These are phyloP conservation scores for Borealophlyctis nickersoniae DNA, from an alignment of 192 early-diverging fungal genomes.

Conservation along the genomic window DNA sequence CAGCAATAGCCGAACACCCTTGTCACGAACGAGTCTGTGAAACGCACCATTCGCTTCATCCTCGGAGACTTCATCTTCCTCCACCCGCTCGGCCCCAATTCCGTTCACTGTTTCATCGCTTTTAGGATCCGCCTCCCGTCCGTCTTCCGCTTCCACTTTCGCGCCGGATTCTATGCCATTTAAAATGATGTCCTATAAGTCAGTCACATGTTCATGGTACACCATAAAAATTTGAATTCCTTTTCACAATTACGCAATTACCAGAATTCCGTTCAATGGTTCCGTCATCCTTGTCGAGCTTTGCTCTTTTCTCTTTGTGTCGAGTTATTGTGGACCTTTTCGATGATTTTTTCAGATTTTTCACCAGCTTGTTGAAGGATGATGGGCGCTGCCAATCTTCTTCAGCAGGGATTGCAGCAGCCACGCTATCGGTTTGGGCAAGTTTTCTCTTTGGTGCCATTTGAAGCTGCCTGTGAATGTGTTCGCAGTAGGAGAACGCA, in stretches of 20 bases:
- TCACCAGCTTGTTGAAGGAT: conserved; percentile 56
- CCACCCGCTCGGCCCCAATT: background rate
- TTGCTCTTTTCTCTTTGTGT: conserved; percentile 47
- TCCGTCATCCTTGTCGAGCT: conserved; percentile 30
- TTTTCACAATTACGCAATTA: no score
- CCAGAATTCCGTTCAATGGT: background rate
- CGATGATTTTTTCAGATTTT: conserved; percentile 54
- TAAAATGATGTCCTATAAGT: background rate
- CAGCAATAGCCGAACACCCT: background rate
- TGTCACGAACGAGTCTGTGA: background rate
- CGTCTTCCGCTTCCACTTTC: background rate
- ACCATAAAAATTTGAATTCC: no score
- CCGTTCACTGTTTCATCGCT: background rate
- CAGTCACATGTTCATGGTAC: background rate
- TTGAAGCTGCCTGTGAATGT: no score
- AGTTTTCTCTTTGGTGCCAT: no score
- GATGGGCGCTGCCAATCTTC: conserved; percentile 42
- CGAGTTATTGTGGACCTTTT: conserved; percentile 42
- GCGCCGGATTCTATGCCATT: background rate
- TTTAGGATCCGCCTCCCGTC: background rate
- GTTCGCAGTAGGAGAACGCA: no score
- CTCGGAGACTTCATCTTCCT: background rate
- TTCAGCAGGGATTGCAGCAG: no score
- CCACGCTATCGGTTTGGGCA: no score
- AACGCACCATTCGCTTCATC: background rate